Evolutionary conservation across 1,139 yeast genomes (phyloP).

Genomic region (Yamadazyma songkhlaensis): DNA sequence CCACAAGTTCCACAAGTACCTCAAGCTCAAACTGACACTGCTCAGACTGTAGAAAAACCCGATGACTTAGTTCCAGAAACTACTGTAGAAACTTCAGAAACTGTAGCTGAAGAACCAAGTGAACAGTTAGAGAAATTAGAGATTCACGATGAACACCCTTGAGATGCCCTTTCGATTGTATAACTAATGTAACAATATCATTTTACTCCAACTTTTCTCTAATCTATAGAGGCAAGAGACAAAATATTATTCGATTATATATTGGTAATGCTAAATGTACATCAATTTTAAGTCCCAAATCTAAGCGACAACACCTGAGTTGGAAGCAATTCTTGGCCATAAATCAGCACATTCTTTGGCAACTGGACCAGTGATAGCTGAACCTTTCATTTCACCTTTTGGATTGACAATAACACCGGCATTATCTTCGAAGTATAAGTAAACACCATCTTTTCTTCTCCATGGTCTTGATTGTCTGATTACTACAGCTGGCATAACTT

Average conservation of each 20-base stretch:
- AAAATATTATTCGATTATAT: slow-evolving; percentile 4
- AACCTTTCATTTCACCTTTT: slow-evolving; percentile 99
- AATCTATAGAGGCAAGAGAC: background rate
- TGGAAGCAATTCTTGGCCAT: slow-evolving; percentile 99
- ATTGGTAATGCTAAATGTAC: slow-evolving; percentile 11
- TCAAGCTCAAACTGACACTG: too few species aligned
- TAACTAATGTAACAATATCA: background rate
- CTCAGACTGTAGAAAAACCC: too few species aligned
- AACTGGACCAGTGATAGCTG: slow-evolving; percentile 99
- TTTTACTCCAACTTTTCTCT: too few species aligned
- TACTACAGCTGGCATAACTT: slow-evolving; percentile 99
- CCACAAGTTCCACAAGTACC: too few species aligned
- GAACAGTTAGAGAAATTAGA: too few species aligned
- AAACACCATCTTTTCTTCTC: slow-evolving; percentile 99
- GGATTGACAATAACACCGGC: slow-evolving; percentile 99
- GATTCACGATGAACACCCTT: too few species aligned
- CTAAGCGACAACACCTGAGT: slow-evolving; percentile 99
- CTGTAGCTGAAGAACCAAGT: too few species aligned
- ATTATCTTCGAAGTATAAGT: slow-evolving; percentile 99
- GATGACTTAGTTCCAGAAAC: too few species aligned
- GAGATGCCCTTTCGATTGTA: too few species aligned
- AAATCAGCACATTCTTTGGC: slow-evolving; percentile 99
- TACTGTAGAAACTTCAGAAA: too few species aligned
- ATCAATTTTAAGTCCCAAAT: slow-evolving; percentile 1
- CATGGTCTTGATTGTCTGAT: slow-evolving; percentile 99